Evolutionary conservation across 1,284 basidiomycete species (phyloP), one percentile per base, ranked within the genome.

Genomic region (Coniophora puteana): DNA sequence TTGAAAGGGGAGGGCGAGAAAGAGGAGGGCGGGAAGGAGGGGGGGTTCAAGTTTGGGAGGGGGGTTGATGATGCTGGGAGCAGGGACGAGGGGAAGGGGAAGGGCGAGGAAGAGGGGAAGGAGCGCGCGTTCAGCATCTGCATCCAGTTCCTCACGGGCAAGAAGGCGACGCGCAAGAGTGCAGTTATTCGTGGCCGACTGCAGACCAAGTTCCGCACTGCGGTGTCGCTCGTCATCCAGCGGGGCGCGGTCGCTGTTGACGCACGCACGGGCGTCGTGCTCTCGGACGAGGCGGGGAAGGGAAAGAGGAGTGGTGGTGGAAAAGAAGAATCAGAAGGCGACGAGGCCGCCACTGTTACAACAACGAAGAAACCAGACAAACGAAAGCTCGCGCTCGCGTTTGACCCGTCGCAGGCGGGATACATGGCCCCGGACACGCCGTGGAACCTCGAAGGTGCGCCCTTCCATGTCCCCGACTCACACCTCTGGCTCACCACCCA

Each of bases 101-200:
- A n/a, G n/a, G n/a, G n/a, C n/a, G n/a, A n/a, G n/a, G n/a, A n/a
- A n/a, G n/a, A n/a, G n/a, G n/a, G 26, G 41, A 25, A 31, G 36
- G 20, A 35, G 10, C 24, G 24, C 5, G 48, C 40, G 22, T 30
- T 14, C 24, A 48, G 44, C 28, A 23, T 59, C 35, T 36, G 46
- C 17, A 40, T 59, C 0, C 41, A 54, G 11, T 59, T 56, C 26
- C 45, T 54, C 36, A 55, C 40, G 2, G 39, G 49, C 7, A 63
- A 62, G 33, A 60, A 62, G 43, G 34, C 36, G 0, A 63, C 58
- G 4, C 53, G 50, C 38, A 63, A 57, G 29, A 51, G 45, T 3
- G 46, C 30, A 2, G 56, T 61, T 7, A 12, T 62, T 13, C 59
- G 57, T 10, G 40, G 47, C 17, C 40, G 47, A 8, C 39, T 61